Base-by-base conservation (phyloP, 2,329 filamentous ascomycete species). In the Phaeosphaeriaceae sp. region DNA sequence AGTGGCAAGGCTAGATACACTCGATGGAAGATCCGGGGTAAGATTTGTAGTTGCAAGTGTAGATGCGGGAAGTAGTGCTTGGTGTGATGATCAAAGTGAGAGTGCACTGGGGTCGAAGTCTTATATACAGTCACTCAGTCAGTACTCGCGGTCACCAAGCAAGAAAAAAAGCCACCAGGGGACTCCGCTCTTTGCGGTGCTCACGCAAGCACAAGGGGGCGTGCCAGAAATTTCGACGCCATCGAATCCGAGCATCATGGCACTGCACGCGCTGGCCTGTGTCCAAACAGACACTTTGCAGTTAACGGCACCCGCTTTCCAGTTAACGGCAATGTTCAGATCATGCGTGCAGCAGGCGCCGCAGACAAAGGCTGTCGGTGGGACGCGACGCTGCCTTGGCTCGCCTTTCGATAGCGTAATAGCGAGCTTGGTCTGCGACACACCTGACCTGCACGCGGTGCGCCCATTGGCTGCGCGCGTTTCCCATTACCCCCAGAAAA, bases 281-380 rank as follows among this genome's bases (percentile, higher is more conserved):
- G 9, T 61, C 56, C 61, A 58, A 56, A 63, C 62, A 57, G 62
- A 66, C 68, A 72, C 77, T 76, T 78, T 79, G 74, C 77, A 78
- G 77, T 78, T 79, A 79, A 78, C 75, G 75, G 76, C 75, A 78
- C 31, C 53, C 68, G 72, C 77, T 77, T 78, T 79, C 73, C 77
- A 78, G 77, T 78, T 79, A 79, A 78, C 75, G 75, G 76, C 75
- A 78, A 66, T 62, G 53, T 51, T 53, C 54, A 61, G 71, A 74
- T 77, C 74, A 76, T 74, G 71, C 70, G 73, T 64, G 48, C 60
- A 58, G 57, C 61, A 58, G 57, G 58, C 63, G 63, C 53, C 53
- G 60, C 61, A 65, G 60, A 67, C 65, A 69, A 66, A 61, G 64
- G 58, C 58, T 53, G 50, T 57, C 57, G 62, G 62, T 50, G 56